Percentiles rank a stretch among this genome's conserved stretches.
These are phyloP conservation scores for Arabidopsis hybrid DNA, from an alignment of 441 rosid species.

Conservation along the genomic window DNA sequence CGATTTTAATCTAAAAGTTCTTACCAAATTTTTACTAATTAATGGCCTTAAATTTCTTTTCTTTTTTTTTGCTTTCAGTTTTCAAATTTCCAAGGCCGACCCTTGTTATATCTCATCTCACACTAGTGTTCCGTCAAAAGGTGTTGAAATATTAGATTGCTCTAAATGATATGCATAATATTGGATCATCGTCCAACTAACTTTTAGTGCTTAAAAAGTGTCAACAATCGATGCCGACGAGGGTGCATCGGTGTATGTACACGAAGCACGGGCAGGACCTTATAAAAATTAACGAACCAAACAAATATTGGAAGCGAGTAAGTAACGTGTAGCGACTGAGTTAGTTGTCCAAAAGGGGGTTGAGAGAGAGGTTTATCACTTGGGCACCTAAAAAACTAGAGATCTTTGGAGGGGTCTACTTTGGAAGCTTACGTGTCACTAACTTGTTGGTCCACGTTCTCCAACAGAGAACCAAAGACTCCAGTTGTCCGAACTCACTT, in stretches of 20 bases:
- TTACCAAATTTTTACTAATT: no score
- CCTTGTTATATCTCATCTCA: neutral
- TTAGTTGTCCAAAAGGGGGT: constrained; percentile 14
- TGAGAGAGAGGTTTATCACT: constrained; percentile 17
- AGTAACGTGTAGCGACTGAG: constrained; percentile 34
- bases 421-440: constrained; percentile 37
- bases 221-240: constrained; percentile 24
- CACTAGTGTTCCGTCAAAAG: neutral
- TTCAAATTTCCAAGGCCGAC: no score
- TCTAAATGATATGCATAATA: neutral
- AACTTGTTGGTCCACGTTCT: constrained; percentile 47
- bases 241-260: constrained; percentile 4
- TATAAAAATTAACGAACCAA: constrained; percentile 3
- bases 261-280: constrained; percentile 13
- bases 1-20: no score
- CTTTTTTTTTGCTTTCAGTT: neutral
- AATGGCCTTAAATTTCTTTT: no score
- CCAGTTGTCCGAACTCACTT: constrained; percentile 28
- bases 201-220: neutral
- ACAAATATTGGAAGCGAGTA: constrained; percentile 18
- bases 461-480: constrained; percentile 45
- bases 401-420: constrained; percentile 30
- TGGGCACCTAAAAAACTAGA: constrained; percentile 26
- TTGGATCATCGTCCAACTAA: constrained; percentile 18
- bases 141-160: neutral